phyloP scores from a whole-genome alignment of 78 protist genomes.

The Dictyostelium brefeldianum region DNA sequence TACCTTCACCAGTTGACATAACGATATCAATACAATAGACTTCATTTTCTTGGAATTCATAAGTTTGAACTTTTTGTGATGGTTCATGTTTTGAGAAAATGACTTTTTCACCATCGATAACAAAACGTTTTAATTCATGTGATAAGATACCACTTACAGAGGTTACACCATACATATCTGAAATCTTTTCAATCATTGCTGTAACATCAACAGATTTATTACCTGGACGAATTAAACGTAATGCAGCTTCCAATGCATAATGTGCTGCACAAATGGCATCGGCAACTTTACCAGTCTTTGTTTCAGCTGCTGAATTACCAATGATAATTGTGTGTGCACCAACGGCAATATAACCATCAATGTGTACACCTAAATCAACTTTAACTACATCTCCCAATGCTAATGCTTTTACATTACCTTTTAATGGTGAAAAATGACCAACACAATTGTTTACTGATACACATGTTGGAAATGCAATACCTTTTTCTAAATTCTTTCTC shows the following conservation, averaged over 20 bases:
- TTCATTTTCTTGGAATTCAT: slow-evolving; percentile 71
- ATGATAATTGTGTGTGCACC: slow-evolving; percentile 94
- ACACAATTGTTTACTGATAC: slow-evolving; percentile 94
- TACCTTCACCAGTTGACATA: slow-evolving; percentile 95
- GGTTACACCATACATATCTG: slow-evolving; percentile 79
- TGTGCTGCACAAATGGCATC: slow-evolving; percentile 96
- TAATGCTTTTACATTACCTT: slow-evolving; percentile 73
- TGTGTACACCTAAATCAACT: slow-evolving; percentile 97
- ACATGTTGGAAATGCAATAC: slow-evolving; percentile 98
- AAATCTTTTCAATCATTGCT: slow-evolving; percentile 81
- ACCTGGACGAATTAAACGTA: slow-evolving; percentile 86
- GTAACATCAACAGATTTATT: slow-evolving; percentile 88
- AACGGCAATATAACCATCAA: slow-evolving; percentile 96
- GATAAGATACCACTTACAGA: slow-evolving; percentile 96
- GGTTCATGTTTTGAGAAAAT: slow-evolving; percentile 80
- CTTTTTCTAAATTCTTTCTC: slow-evolving; percentile 87
- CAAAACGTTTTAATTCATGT: slow-evolving; percentile 93
- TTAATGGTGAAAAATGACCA: slow-evolving; percentile 97
- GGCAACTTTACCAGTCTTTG: slow-evolving; percentile 86
- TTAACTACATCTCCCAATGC: slow-evolving; percentile 96
- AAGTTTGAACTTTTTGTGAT: slow-evolving; percentile 76
- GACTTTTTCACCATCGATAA: slow-evolving; percentile 93
- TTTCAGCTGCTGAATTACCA: slow-evolving; percentile 57
- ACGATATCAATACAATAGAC: slow-evolving; percentile 96
- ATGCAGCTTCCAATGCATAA: slow-evolving; percentile 93